Conservation (phyloP, 331 rosid genomes). For the Prunus yedoensis region DNA sequence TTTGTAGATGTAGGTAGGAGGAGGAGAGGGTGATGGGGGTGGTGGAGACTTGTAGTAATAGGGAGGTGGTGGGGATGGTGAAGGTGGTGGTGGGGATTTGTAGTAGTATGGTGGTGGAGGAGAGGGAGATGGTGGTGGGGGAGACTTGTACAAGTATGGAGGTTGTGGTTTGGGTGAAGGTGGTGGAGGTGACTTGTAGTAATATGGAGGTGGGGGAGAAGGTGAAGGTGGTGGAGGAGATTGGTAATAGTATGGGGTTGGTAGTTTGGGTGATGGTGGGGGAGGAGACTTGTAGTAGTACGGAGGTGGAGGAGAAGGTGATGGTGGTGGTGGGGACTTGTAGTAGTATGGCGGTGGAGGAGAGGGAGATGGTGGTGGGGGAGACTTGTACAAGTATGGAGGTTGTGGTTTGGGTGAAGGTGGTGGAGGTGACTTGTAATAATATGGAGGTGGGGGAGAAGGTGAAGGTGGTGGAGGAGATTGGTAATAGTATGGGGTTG, state of each 20-base stretch:
- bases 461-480: constrained; percentile 21
- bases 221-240: constrained; percentile 33
- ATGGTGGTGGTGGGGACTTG: constrained; percentile 33
- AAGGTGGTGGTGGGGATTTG: constrained; percentile 14
- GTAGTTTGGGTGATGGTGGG: constrained; percentile 15
- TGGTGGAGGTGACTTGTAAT: constrained; percentile 7
- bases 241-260: constrained; percentile 18
- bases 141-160: constrained; percentile 6
- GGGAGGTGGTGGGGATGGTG: constrained; percentile 9
- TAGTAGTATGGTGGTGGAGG: neutral
- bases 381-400: constrained; percentile 23
- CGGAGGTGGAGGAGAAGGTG: neutral
- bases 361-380: constrained; percentile 31
- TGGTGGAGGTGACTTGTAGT: constrained; percentile 33
- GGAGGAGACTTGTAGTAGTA: constrained; percentile 19
- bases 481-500: constrained; percentile 26
- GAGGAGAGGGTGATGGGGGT: constrained; percentile 14
- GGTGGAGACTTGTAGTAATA: constrained; percentile 31
- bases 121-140: constrained; percentile 13
- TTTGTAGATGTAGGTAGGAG: constrained; percentile 13
- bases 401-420: constrained; percentile 23
- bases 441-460: constrained; percentile 23
- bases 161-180: neutral
- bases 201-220: constrained; percentile 27
- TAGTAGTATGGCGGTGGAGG: constrained; percentile 29